Evolutionary conservation across 306 rosid species (phyloP).

Genomic region (Quercus mongolica): DNA sequence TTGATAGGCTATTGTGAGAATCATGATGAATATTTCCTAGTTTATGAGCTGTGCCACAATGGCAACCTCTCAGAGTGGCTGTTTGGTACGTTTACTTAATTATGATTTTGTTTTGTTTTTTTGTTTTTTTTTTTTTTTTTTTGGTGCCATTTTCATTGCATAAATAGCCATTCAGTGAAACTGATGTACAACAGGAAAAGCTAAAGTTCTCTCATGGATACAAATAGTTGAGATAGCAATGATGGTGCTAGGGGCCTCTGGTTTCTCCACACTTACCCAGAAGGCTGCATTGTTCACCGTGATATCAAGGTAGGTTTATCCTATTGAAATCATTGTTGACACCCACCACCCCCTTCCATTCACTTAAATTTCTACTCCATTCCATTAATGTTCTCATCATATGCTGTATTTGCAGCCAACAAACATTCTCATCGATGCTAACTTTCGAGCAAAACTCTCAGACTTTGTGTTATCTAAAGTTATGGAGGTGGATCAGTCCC

Average conservation of each 20-base stretch:
- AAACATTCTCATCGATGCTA: constrained; percentile 51
- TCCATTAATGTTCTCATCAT: not conserved
- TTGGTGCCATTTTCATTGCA: not conserved
- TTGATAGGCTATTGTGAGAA: constrained; percentile 46
- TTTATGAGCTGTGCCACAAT: constrained; percentile 62
- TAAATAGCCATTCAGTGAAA: not conserved
- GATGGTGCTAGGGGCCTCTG: constrained; percentile 59
- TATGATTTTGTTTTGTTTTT: not conserved
- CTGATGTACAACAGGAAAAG: constrained; percentile 35
- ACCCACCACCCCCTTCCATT: not conserved
- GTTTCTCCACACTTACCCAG: constrained; percentile 59
- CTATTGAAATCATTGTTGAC: not conserved
- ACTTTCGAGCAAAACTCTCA: constrained; percentile 62
- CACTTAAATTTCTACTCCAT: not conserved
- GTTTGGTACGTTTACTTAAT: constrained; percentile 39
- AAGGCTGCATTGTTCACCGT: constrained; percentile 67
- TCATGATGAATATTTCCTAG: constrained; percentile 57
- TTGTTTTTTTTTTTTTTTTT: too few relatives aligned
- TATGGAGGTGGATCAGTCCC: constrained; percentile 51
- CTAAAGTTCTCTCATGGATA: constrained; percentile 53
- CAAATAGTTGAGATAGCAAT: constrained; percentile 52
- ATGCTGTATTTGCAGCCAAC: constrained; percentile 48
- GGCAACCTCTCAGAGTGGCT: constrained; percentile 74
- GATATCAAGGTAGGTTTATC: constrained; percentile 54
- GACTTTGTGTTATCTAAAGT: constrained; percentile 69